phyloP scores from a whole-genome alignment of 257 asterid species.

The Penstemon eatonii region DNA sequence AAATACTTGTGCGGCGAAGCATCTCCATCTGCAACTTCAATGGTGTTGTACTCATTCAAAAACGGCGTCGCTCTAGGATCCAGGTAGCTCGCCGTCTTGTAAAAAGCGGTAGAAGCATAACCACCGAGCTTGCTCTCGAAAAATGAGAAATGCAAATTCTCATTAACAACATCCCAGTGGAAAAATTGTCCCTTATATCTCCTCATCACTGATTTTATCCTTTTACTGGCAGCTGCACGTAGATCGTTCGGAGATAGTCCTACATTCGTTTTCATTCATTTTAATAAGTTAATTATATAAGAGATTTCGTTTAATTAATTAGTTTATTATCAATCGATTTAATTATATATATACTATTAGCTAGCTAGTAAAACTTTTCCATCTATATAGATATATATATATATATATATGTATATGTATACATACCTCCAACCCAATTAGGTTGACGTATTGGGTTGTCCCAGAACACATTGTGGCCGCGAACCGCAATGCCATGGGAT shows the following conservation, averaged over 20 bases:
- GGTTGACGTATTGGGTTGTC: slow-evolving; percentile 43
- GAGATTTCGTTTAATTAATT: too few species aligned
- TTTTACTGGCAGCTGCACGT: slow-evolving; percentile 17
- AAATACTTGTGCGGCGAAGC: slow-evolving; percentile 48
- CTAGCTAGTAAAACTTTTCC: too few species aligned
- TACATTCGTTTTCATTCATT: too few species aligned
- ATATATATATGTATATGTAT: too few species aligned
- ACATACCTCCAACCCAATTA: slow-evolving; percentile 34
- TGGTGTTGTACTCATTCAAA: slow-evolving; percentile 65
- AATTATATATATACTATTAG: too few species aligned
- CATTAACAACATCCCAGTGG: slow-evolving; percentile 56
- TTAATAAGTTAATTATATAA: too few species aligned
- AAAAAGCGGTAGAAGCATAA: slow-evolving; percentile 30
- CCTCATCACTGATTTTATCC: slow-evolving; percentile 40
- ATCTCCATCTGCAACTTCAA: slow-evolving; percentile 43
- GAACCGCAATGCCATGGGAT: slow-evolving; percentile 30
- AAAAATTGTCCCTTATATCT: slow-evolving; percentile 42
- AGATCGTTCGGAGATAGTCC: slow-evolving; percentile 39
- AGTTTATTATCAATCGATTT: too few species aligned
- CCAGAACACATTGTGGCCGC: slow-evolving; percentile 87
- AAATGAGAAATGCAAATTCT: slow-evolving; percentile 45
- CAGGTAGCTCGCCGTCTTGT: slow-evolving; percentile 31
- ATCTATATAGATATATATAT: too few species aligned
- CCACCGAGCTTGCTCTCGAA: slow-evolving; percentile 46
- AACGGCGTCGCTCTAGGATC: slow-evolving; percentile 47